Conservation (phyloP, 352 stramenopile species). For the Elongisporangium senticosum region DNA sequence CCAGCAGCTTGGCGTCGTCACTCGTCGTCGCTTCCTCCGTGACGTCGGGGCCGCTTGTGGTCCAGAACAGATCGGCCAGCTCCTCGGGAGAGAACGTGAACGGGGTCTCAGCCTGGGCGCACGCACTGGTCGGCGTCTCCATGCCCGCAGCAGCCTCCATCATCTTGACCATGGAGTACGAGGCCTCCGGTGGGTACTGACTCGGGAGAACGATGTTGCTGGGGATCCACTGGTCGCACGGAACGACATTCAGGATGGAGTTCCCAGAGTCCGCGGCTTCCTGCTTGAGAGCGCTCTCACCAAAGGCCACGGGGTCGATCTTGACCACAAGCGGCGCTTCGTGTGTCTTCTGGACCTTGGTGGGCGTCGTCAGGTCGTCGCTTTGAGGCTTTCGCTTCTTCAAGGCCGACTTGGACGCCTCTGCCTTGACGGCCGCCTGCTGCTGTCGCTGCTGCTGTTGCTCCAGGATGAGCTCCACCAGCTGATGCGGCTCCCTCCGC, state of each 20-base stretch:
- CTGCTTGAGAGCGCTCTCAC: slow-evolving; percentile 8
- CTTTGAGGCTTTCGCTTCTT: slow-evolving; percentile 4
- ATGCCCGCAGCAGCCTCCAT: slow-evolving; percentile 1
- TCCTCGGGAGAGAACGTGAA: slow-evolving; percentile 26
- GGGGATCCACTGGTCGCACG: background rate
- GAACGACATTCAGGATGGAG: slow-evolving; percentile 1
- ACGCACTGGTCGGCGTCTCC: slow-evolving; percentile 20
- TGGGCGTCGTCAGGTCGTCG: slow-evolving; percentile 13
- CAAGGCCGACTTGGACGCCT: slow-evolving; percentile 10
- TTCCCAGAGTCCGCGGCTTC: slow-evolving; percentile 7
- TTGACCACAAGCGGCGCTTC: slow-evolving; percentile 9
- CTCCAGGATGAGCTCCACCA: slow-evolving; percentile 44
- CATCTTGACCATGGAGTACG: slow-evolving; percentile 18
- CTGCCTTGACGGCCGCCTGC: background rate
- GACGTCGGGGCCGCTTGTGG: slow-evolving; percentile 6
- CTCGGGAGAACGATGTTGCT: slow-evolving; percentile 9
- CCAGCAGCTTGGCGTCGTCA: slow-evolving; percentile 21
- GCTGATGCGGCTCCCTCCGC: slow-evolving; percentile 49
- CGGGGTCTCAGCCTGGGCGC: slow-evolving; percentile 8
- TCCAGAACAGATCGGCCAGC: slow-evolving; percentile 25
- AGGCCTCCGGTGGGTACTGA: slow-evolving; percentile 15
- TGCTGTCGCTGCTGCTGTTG: slow-evolving; percentile 7
- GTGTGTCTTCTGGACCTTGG: slow-evolving; percentile 17
- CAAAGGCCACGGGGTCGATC: background rate
- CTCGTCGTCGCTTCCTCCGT: slow-evolving; percentile 14